Evolutionary conservation across 2,329 filamentous ascomycete species (phyloP).

Genomic region (Nemania bipapillata): DNA sequence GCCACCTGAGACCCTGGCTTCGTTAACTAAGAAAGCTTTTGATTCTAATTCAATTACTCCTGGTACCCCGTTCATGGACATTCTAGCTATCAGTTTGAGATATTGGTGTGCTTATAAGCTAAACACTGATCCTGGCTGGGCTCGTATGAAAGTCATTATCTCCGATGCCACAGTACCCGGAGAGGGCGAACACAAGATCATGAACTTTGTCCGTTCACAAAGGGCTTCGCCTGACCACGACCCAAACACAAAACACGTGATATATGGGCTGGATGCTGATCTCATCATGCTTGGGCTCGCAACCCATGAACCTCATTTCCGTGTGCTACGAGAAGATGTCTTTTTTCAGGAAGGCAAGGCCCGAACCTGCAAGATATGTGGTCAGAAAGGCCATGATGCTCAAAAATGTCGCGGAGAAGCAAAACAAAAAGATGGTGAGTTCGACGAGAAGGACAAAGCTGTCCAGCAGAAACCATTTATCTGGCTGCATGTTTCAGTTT

Average conservation of each 20-base stretch:
- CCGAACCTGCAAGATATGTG: slow-evolving; percentile 86
- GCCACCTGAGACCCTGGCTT: slow-evolving; percentile 70
- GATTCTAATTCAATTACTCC: slow-evolving; percentile 89
- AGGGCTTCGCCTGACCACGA: slow-evolving; percentile 89
- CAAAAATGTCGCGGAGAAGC: slow-evolving; percentile 82
- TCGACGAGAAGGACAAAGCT: slow-evolving; percentile 81
- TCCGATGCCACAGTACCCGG: slow-evolving; percentile 97
- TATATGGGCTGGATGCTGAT: slow-evolving; percentile 97
- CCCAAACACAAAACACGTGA: slow-evolving; percentile 96
- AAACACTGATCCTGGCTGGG: slow-evolving; percentile 96
- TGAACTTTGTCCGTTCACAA: slow-evolving; percentile 96
- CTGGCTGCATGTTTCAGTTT: slow-evolving; percentile 92
- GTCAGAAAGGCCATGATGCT: slow-evolving; percentile 90
- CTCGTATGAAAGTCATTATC: slow-evolving; percentile 95
- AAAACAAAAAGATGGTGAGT: slow-evolving; percentile 81
- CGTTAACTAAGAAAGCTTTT: slow-evolving; percentile 86
- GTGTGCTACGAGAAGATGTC: slow-evolving; percentile 94
- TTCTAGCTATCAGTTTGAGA: slow-evolving; percentile 85
- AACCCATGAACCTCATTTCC: slow-evolving; percentile 97
- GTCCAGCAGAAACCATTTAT: slow-evolving; percentile 89
- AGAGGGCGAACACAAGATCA: slow-evolving; percentile 99
- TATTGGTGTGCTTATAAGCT: slow-evolving; percentile 99
- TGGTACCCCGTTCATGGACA: slow-evolving; percentile 98
- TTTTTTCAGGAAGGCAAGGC: slow-evolving; percentile 89
- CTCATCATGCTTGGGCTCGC: slow-evolving; percentile 97